Evolutionary conservation across 768 basidiomycete genomes (phyloP), one percentile per base, ranked within the genome.

Genomic region (Lactifluus subvellereus): DNA sequence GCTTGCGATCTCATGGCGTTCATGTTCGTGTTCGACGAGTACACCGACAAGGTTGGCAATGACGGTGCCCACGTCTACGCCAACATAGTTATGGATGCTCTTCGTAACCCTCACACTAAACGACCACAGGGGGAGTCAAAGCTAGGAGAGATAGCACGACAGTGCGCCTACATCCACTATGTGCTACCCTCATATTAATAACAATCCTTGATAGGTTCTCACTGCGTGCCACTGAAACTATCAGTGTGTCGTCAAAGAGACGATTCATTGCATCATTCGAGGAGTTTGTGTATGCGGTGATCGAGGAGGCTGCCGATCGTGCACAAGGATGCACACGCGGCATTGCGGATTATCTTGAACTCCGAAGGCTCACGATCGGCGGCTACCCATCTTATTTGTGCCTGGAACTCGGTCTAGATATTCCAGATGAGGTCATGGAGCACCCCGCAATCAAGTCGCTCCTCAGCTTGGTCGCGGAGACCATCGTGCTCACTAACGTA

Each of bases 1-100:
- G 75, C 71, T 6, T 79, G 80, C 60, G 82, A 83, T 60, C 69
- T 83, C 52, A 82, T 83, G 79, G 77, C 81, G 49, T 62, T 82
- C 4, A 74, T 80, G 69, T 82, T 80, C 64, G 60, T 82, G 37
- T 73, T 78, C 63, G 82, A 83, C 66, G 80, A 81, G 66, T 75
- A 77, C 64, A 77, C 80, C 11, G 83, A 84, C 69, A 69, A 74
- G 30, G 71, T 72, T 0, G 61, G 71, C 27, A 71, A 67, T 0
- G 43, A 68, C 0, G 72, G 65, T 6, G 79, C 74, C 7, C 72
- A 70, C 1, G 37, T 68, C 8, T 67, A 74, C 37, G 74, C 71
- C 0, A 68, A 72, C 37, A 72, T 76, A 18, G 71, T 78, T 14
- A 32, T 40, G 38, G 38, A 40, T 40, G 38, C 38, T 13, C 38